Percentiles rank a stretch among this genome's conserved stretches.
These are phyloP conservation scores for Endothia cerciana DNA, from an alignment of 2,329 filamentous ascomycete species.

Conservation along the genomic window DNA sequence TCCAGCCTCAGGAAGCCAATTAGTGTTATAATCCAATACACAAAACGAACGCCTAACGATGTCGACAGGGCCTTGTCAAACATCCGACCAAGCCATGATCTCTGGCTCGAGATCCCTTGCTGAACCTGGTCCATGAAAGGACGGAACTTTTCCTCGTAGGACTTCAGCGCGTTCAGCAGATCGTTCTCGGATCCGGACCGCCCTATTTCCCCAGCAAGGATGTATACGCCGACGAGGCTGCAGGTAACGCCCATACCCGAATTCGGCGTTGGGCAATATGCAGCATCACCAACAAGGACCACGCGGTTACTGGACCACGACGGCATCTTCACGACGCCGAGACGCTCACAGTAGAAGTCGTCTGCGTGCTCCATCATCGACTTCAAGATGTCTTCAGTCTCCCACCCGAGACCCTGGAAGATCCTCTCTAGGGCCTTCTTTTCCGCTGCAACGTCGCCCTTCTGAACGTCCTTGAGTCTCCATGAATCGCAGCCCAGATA, in stretches of 20 bases:
- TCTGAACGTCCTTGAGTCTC: background rate
- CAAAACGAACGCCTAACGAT: background rate
- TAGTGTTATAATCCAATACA: background rate
- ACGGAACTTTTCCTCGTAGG: constrained; percentile 18
- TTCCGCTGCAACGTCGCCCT: constrained; percentile 30
- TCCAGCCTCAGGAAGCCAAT: background rate
- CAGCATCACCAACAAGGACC: constrained; percentile 22
- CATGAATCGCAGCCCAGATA: background rate
- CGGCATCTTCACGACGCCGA: constrained; percentile 44
- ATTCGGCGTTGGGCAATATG: constrained; percentile 40
- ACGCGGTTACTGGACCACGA: constrained; percentile 22
- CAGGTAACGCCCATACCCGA: constrained; percentile 38
- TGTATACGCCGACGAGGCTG: constrained; percentile 43
- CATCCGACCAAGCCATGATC: background rate
- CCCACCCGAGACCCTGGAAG: constrained; percentile 44
- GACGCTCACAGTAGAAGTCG: constrained; percentile 50
- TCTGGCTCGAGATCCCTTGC: constrained; percentile 12
- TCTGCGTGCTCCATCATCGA: constrained; percentile 44
- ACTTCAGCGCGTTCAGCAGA: constrained; percentile 8
- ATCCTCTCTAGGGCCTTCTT: constrained; percentile 36
- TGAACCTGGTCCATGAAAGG: constrained; percentile 21
- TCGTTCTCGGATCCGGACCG: constrained; percentile 2
- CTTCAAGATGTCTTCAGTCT: constrained; percentile 40
- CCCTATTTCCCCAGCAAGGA: constrained; percentile 41
- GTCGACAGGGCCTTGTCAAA: background rate